Evolutionary conservation across 257 asterid species (phyloP), one percentile per base, ranked within the genome.

Genomic region (Solanum lycopersicoides): DNA sequence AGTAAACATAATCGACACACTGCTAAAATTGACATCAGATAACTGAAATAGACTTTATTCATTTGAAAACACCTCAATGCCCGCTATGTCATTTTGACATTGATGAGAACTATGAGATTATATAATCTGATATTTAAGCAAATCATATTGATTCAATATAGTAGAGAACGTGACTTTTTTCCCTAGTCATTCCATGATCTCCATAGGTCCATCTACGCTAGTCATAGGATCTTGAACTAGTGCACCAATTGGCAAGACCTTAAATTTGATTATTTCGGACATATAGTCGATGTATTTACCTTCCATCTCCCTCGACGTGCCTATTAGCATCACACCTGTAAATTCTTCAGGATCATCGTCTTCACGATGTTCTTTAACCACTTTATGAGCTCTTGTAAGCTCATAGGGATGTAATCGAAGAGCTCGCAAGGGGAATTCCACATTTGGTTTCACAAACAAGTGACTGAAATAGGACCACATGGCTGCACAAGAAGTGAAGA

Each of bases 401-500:
- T 92, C 92, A 21, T 80, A 60, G 1, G 86, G 23, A 1, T 71
- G 32, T 3, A 90, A 66, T 4, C 85, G 90, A 21, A 91, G 83
- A 1, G 87, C 92, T 0, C 91, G 91, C 20, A 89, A 92, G 3
- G 95, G 95, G 87, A 72, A 90, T 12, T 82, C 90, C 7, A 37
- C 13, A 12, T 66, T 89, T 1, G 85, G 87, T 7, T 34, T 69
- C 56, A 3, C 25, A 28, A 59, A 6, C 87, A 84, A 12, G 53
- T 91, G 96, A 2, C 15, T 7, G 28, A 91, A 88, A 14, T 86
- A 91, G 3, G 94, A 86, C 9, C 87, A 13, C 87, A 86, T 50
- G 3, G 92, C 37, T 3, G 94, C 93, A 3, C 94, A 85, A 4
- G 94, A 86, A 4, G 94, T 91, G 34, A 84, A 53, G 56, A 93